Conservation (phyloP, 352 stramenopile genomes). For the Phytophthora constricta region DNA sequence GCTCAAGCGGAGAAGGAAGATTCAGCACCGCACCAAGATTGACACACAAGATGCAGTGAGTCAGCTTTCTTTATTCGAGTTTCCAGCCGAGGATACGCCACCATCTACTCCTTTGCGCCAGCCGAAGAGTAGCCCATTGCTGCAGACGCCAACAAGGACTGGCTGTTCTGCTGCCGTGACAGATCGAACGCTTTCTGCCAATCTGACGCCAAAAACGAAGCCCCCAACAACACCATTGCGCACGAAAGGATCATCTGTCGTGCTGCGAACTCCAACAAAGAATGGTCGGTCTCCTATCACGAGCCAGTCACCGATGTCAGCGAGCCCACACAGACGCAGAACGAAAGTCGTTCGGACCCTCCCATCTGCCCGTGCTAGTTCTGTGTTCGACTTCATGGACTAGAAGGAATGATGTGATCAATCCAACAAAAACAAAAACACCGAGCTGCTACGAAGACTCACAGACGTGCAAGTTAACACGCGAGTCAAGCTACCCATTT, state of each 20-base stretch:
- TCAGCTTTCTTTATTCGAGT: conserved; percentile 7
- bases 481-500: too few relatives aligned
- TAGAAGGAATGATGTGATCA: conserved; percentile 7
- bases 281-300: background rate
- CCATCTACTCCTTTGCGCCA: conserved; percentile 21
- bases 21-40: background rate
- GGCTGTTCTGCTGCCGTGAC: conserved; percentile 12
- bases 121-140: conserved; percentile 10
- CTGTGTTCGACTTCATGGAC: conserved; percentile 40
- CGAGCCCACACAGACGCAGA: conserved; percentile 28
- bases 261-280: conserved; percentile 16
- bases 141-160: conserved; percentile 29
- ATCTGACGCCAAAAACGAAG: conserved; percentile 33
- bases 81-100: background rate
- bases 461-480: too few relatives aligned
- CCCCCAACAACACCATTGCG: conserved; percentile 23
- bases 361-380: conserved; percentile 12
- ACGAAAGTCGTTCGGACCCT: conserved; percentile 16
- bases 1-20: conserved; percentile 29
- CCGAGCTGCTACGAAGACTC: too few relatives aligned
- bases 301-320: conserved; percentile 14
- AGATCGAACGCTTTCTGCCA: conserved; percentile 23
- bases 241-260: conserved; percentile 4
- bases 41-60: background rate
- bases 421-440: background rate